Evolutionary conservation across 805 yeast genomes (phyloP).

Genomic region (Yarrowia hollandica): DNA sequence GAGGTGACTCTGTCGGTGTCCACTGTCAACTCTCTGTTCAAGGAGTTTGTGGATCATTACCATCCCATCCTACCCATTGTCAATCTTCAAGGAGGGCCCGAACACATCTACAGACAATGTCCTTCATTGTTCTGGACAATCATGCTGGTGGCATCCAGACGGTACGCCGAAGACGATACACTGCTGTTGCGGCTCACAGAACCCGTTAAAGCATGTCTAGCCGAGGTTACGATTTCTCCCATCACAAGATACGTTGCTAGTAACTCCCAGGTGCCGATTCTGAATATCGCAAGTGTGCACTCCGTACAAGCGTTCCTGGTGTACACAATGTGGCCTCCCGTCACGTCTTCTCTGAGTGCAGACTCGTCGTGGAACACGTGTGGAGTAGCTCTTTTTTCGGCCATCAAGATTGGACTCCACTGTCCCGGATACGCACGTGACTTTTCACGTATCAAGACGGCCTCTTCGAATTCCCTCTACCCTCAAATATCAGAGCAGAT

Average conservation of each 20-base stretch:
- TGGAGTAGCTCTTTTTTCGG: slow-evolving; percentile 90
- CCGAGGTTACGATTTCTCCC: slow-evolving; percentile 88
- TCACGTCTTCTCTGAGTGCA: slow-evolving; percentile 90
- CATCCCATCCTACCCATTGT: slow-evolving; percentile 88
- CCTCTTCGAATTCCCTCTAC: slow-evolving; percentile 39
- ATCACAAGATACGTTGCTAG: slow-evolving; percentile 62
- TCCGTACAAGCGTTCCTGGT: slow-evolving; percentile 90
- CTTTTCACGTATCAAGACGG: slow-evolving; percentile 50
- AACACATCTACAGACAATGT: slow-evolving; percentile 70
- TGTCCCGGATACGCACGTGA: slow-evolving; percentile 61
- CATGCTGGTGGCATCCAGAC: slow-evolving; percentile 77
- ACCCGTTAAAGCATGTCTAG: slow-evolving; percentile 69
- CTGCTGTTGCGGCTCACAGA: slow-evolving; percentile 66
- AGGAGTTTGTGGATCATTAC: slow-evolving; percentile 72
- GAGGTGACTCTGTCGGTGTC: slow-evolving; percentile 61
- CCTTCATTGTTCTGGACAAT: slow-evolving; percentile 94
- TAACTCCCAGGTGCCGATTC: slow-evolving; percentile 74
- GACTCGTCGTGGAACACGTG: slow-evolving; percentile 95
- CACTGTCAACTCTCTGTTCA: slow-evolving; percentile 61
- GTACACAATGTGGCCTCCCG: slow-evolving; percentile 94
- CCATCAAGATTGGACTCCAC: slow-evolving; percentile 87
- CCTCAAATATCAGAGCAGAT: slow-evolving; percentile 66
- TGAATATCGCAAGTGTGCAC: slow-evolving; percentile 87
- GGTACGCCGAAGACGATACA: slow-evolving; percentile 45
- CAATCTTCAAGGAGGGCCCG: slow-evolving; percentile 79